Conservation (phyloP, 768 basidiomycete genomes). For the Lentinula guzmanii region DNA sequence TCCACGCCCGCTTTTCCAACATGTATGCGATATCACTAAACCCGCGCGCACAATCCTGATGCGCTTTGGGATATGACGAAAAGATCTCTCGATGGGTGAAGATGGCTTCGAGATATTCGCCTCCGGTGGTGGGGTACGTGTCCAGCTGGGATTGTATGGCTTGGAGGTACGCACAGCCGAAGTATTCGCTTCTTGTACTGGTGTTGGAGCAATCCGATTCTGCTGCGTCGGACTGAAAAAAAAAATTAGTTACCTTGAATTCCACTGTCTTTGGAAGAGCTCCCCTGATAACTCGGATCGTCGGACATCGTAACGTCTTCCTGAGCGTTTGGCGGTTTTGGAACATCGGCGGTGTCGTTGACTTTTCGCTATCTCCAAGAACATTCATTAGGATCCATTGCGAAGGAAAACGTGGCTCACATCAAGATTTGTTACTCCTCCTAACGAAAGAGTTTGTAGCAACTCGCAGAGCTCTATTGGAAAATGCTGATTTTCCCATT, state of each 20-base stretch:
- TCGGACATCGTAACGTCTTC: conserved; percentile 40
- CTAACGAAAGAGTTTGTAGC: conserved; percentile 26
- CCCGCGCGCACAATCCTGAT: conserved; percentile 56
- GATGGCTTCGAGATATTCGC: conserved; percentile 73
- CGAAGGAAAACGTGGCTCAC: conserved; percentile 13
- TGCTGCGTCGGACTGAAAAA: conserved; percentile 32
- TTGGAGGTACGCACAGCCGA: conserved; percentile 61
- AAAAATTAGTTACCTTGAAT: background rate
- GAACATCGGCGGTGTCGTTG: conserved; percentile 15
- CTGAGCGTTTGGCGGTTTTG: conserved; percentile 7
- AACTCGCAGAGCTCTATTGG: conserved; percentile 50
- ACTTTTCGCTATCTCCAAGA: conserved; percentile 39
- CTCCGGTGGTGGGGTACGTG: conserved; percentile 52
- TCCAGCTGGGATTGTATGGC: conserved; percentile 52
- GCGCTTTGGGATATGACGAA: conserved; percentile 53
- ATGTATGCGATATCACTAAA: conserved; percentile 61
- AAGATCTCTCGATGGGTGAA: conserved; percentile 73
- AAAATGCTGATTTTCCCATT: conserved; percentile 1
- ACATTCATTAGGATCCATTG: conserved; percentile 12
- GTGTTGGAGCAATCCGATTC: conserved; percentile 36
- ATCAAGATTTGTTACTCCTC: conserved; percentile 16
- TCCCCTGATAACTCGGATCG: conserved; percentile 37
- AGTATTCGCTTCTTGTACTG: conserved; percentile 31
- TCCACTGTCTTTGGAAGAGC: too few species aligned
- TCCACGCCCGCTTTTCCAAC: conserved; percentile 61